Evolutionary conservation across 768 basidiomycete genomes (phyloP).

Genomic region (Suillus spraguei): DNA sequence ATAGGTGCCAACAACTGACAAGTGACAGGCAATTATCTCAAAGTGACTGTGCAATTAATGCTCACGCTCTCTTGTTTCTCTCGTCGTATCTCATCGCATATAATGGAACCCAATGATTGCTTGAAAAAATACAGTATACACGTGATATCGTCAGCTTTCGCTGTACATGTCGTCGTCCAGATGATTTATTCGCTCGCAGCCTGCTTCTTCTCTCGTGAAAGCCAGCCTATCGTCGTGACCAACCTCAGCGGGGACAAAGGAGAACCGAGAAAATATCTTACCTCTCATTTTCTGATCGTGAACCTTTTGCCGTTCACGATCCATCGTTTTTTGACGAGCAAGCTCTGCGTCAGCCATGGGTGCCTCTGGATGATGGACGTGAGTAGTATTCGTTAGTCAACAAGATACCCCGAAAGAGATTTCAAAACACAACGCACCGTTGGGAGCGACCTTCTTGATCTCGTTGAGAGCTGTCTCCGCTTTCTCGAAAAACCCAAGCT

Average conservation of each 20-base stretch:
- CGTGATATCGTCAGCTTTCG: conserved; percentile 23
- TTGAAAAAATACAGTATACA: conserved; percentile 10
- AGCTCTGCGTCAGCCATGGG: conserved; percentile 66
- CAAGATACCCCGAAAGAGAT: neutral
- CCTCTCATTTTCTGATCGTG: conserved; percentile 79
- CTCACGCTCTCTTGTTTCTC: too few species aligned
- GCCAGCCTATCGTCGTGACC: conserved; percentile 27
- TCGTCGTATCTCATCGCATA: neutral
- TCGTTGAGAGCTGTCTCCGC: conserved; percentile 68
- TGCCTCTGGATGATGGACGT: conserved; percentile 44
- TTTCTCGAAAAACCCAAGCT: conserved; percentile 76
- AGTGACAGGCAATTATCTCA: too few species aligned
- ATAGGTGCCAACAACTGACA: too few species aligned
- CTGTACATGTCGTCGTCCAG: conserved; percentile 2
- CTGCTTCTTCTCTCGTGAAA: conserved; percentile 34
- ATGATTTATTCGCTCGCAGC: conserved; percentile 7
- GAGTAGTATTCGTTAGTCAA: neutral
- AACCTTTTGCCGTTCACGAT: conserved; percentile 65
- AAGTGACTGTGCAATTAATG: neutral
- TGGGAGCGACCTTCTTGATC: conserved; percentile 61
- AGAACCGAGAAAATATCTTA: conserved; percentile 24
- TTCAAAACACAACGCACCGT: conserved; percentile 42
- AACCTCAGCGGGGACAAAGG: conserved; percentile 5
- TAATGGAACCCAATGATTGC: neutral
- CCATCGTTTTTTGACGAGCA: conserved; percentile 55